Evolutionary conservation across 73 alveolate species (phyloP).

Genomic region (Stentor coeruleus): DNA sequence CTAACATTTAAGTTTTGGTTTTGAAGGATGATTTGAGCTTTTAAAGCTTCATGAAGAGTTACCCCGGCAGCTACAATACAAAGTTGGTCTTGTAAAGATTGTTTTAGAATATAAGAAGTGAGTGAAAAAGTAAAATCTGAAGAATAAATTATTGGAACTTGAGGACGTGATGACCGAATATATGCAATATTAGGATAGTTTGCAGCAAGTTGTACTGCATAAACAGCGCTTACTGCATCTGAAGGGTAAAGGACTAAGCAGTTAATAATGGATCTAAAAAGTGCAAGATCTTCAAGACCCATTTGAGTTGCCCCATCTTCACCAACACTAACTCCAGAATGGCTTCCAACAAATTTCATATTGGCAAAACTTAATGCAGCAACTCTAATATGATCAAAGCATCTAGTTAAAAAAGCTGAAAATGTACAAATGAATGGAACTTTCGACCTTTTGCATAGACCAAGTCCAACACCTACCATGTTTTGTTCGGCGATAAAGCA

Average conservation of each 20-base stretch:
- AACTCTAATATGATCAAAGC: slow-evolving; percentile 68
- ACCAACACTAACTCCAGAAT: slow-evolving; percentile 73
- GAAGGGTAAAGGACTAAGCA: slow-evolving; percentile 60
- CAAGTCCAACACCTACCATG: slow-evolving; percentile 57
- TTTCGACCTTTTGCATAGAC: slow-evolving; percentile 63
- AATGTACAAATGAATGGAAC: slow-evolving; percentile 70
- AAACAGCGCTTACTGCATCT: slow-evolving; percentile 62
- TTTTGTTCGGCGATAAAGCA: slow-evolving; percentile 77
- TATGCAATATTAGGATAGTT: slow-evolving; percentile 49
- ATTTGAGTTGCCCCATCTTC: slow-evolving; percentile 74
- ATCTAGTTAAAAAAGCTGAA: slow-evolving; percentile 71
- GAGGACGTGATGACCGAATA: slow-evolving; percentile 65
- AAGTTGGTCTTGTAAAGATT: slow-evolving; percentile 39
- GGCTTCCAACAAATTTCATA: slow-evolving; percentile 69
- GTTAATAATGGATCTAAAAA: slow-evolving; percentile 63
- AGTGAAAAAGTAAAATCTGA: slow-evolving; percentile 49
- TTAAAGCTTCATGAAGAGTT: slow-evolving; percentile 53
- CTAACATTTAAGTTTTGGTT: slow-evolving; percentile 45
- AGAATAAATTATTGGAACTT: slow-evolving; percentile 40
- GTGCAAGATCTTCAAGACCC: slow-evolving; percentile 72
- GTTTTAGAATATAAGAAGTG: slow-evolving; percentile 35
- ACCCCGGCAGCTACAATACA: slow-evolving; percentile 62
- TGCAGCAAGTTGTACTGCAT: slow-evolving; percentile 64
- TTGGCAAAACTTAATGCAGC: slow-evolving; percentile 56
- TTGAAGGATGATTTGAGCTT: slow-evolving; percentile 50